These are phyloP conservation scores for Eucalyptus marginata DNA, from an alignment of 345 rosid genomes.

Conservation along the genomic window DNA sequence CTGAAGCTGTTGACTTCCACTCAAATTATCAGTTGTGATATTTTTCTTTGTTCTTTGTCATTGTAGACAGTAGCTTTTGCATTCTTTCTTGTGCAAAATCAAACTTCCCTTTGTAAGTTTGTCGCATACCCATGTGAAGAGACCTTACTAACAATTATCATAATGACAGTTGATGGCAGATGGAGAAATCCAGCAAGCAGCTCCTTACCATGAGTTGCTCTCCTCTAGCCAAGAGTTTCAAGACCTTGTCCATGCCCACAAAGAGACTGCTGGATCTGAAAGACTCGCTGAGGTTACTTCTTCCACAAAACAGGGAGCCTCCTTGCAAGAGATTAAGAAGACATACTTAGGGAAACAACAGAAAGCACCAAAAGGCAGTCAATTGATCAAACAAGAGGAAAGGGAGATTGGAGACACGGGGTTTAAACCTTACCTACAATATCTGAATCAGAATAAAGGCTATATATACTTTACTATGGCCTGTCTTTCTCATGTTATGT, in stretches of 20 bases:
- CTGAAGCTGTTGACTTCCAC: neutral
- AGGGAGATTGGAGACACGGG: conserved; percentile 79
- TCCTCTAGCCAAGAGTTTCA: conserved; percentile 56
- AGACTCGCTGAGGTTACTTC: conserved; percentile 33
- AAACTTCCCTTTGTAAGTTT: neutral
- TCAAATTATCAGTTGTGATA: neutral
- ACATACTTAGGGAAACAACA: conserved; percentile 24
- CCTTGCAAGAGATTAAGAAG: conserved; percentile 45
- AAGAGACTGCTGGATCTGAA: conserved; percentile 85
- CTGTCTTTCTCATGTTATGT: conserved; percentile 23
- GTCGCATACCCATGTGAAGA: neutral
- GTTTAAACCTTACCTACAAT: conserved; percentile 58
- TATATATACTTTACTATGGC: conserved; percentile 52
- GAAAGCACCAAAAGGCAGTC: conserved; percentile 39
- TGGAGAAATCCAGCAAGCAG: conserved; percentile 68
- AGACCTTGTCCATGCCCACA: conserved; percentile 86
- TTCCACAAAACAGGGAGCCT: conserved; percentile 9
- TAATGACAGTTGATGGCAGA: conserved; percentile 72
- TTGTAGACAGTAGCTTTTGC: neutral
- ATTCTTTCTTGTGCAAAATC: neutral
- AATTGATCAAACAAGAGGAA: conserved; percentile 76
- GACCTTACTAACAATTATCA: neutral
- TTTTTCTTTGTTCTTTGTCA: neutral
- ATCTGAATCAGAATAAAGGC: conserved; percentile 68
- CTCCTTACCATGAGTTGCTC: conserved; percentile 62